Percentiles rank a stretch among this genome's conserved stretches.
Evolutionary conservation across 192 early-diverging fungal genomes (phyloP).

Genomic region (Rhizophagus clarus): DNA sequence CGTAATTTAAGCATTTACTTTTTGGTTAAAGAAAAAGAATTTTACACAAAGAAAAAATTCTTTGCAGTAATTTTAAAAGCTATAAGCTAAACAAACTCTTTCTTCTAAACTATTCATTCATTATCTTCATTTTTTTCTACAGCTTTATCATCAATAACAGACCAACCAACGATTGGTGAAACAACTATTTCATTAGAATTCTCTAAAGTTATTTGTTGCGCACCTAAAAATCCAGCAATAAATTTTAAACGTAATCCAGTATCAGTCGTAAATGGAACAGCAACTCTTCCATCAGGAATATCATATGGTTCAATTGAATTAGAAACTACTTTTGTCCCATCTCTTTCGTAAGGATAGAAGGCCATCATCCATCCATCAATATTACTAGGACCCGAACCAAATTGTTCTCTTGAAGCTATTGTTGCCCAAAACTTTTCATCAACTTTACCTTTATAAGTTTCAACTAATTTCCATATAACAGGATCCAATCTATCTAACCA

Average conservation of each 20-base stretch:
- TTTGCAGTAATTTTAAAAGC: no score
- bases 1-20: no score
- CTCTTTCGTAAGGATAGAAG: not conserved
- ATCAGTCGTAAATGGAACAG: not conserved
- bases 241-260: not conserved
- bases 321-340: not conserved
- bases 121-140: no score
- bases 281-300: not conserved
- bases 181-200: no score
- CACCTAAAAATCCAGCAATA: no score
- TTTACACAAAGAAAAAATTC: no score
- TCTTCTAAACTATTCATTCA: no score
- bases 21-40: no score
- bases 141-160: no score
- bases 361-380: not conserved
- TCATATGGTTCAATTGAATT: not conserved
- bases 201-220: no score
- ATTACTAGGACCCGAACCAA: not conserved
- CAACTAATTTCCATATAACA: not conserved
- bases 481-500: constrained; percentile 6
- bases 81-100: no score
- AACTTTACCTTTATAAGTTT: not conserved
- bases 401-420: not conserved
- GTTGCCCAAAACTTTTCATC: not conserved
- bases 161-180: no score